These are phyloP conservation scores for Cercospora beticola DNA, from an alignment of 2,329 filamentous ascomycete genomes.

Conservation along the genomic window DNA sequence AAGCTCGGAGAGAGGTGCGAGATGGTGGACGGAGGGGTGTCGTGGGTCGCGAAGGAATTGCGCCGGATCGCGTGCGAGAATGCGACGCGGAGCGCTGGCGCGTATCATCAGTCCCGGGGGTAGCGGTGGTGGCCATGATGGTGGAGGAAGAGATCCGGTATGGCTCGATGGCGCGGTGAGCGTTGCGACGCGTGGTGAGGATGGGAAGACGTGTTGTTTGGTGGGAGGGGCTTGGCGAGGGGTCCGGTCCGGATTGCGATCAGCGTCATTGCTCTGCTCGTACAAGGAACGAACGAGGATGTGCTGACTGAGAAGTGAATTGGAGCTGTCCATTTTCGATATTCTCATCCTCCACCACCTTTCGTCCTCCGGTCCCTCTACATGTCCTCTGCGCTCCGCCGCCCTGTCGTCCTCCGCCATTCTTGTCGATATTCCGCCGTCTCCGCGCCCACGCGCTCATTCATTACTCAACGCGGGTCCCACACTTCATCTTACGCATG, in stretches of 20 bases:
- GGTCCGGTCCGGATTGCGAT: neutral
- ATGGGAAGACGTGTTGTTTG: constrained; percentile 11
- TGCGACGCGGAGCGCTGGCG: constrained; percentile 25
- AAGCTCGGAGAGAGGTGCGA: constrained; percentile 81
- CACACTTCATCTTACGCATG: neutral
- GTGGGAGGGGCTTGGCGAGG: neutral
- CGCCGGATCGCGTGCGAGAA: constrained; percentile 49
- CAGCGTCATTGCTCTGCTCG: constrained; percentile 2
- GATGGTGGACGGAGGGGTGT: constrained; percentile 90
- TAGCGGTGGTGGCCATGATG: constrained; percentile 24
- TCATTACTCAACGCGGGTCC: constrained; percentile 5
- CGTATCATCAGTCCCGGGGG: constrained; percentile 13
- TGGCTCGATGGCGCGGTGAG: neutral
- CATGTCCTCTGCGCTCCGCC: constrained; percentile 7
- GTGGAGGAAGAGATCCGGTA: neutral
- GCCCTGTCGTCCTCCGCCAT: neutral
- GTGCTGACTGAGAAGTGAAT: constrained; percentile 1
- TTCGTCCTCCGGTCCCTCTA: neutral
- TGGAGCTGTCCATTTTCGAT: neutral
- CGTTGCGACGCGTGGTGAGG: neutral
- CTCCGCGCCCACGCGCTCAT: neutral
- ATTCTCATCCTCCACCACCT: neutral
- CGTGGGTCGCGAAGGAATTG: constrained; percentile 71
- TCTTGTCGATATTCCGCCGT: neutral
- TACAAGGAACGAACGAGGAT: neutral